Base-by-base conservation (phyloP, 495 filamentous ascomycete species). In the Terfezia claveryi region DNA sequence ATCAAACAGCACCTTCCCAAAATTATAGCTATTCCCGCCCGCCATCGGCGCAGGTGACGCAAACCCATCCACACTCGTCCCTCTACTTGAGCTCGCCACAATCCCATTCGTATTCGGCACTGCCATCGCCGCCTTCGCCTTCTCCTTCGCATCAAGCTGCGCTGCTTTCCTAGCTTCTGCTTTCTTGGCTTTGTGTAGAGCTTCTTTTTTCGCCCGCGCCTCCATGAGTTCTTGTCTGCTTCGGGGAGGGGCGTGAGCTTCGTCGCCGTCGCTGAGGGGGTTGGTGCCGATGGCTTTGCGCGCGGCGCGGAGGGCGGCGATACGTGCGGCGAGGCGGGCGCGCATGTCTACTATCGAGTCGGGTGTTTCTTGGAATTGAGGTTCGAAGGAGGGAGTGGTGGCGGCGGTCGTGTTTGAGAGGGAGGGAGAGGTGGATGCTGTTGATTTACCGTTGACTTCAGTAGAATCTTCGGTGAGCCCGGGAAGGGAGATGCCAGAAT, bases 181-280 rank as follows among this genome's bases (percentile, higher is more conserved):
- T 70, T 94, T 96, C 66, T 86, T 82, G 38, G 80, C 79, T 66
- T 83, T 86, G 46, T 87, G 80, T 61, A 84, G 74, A 52, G 83
- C 79, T 65, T 89, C 85, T 69, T 93, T 94, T 64, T 82, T 78
- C 52, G 89, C 78, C 4, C 91, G 78, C 14, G 82, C 73, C 67
- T 95, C 92, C 60, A 98, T 82, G 2, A 98, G 75, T 59, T 95
- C 88, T 68, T 91, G 81, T 16, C 59, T 58, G 55, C 80, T 91
- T 50, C 80, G 76, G 44, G 89, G 80, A 27, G 80, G 77, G 58
- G 84, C 84, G 27, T 32, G 27, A 7, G 27, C 27, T 62, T 93
- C 76, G 6, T 76, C 72, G 12, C 81, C 84, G 59, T 88, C 83
- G 27, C 27, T 32, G 27, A 32, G 27, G 27, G 27, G 27, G 27